Evolutionary conservation across 2,329 filamentous ascomycete genomes (phyloP), one percentile per base, ranked within the genome.

Genomic region (Eutypa lata): DNA sequence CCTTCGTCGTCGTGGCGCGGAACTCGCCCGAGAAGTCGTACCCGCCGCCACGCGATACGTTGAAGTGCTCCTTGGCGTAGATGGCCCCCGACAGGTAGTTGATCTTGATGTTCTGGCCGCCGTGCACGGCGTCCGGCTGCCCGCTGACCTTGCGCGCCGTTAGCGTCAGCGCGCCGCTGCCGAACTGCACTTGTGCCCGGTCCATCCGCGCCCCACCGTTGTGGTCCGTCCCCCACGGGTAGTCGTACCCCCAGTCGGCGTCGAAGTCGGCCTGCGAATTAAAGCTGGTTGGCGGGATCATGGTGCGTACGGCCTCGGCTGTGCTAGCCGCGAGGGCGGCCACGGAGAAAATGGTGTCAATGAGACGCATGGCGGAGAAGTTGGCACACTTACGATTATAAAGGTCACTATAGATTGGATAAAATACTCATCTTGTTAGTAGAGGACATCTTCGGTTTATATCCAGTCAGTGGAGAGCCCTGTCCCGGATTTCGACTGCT

Each of bases 201-300:
- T 72, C 65, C 81, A 83, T 84, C 35, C 79, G 78, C 0, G 81
- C 80, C 0, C 73, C 77, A 40, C 81, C 81, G 60, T 83, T 83
- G 68, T 83, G 80, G 59, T 79, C 76, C 18, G 72, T 77, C 21
- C 80, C 80, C 81, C 80, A 82, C 2, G 79, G 80, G 60, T 84
- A 83, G 57, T 78, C 74, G 66, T 79, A 79, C 50, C 64, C 66
- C 69, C 79, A 83, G 65, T 78, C 67, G 5, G 65, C 58, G 51
- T 74, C 68, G 51, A 78, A 75, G 59, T 64, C 58, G 44, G 67
- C 43, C 51, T 69, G 68, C 1, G 68, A 70, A 59, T 70, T 61
- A 61, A 75, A 74, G 53, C 66, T 70, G 13, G 67, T 70, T 10
- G 52, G 64, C 1, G 73, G 72, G 53, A 75, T 75, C 22, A 74